A percentile compares a stretch with the other conserved stretches of the same genome.
These are phyloP conservation scores for Purshia tridentata DNA, from an alignment of 306 rosid species.

Conservation along the genomic window DNA sequence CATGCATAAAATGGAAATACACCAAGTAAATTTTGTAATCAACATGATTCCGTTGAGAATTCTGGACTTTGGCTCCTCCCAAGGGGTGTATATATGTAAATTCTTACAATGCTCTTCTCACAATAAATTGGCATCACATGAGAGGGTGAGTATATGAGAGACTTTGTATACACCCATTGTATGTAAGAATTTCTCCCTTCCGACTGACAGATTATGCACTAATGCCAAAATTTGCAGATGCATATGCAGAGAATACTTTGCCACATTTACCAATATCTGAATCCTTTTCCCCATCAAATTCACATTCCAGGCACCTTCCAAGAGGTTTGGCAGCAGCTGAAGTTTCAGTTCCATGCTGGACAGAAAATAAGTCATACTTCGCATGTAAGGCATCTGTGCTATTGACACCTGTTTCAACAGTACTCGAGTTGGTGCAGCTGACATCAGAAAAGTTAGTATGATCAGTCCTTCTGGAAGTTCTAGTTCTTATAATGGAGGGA, in stretches of 20 bases:
- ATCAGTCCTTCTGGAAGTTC: slow-evolving; percentile 25
- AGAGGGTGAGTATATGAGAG: no score
- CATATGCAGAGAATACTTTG: slow-evolving; percentile 1
- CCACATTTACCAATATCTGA: slow-evolving; percentile 11
- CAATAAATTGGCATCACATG: no score
- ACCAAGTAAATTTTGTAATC: neutral
- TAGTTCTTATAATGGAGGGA: slow-evolving; percentile 64
- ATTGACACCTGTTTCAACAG: slow-evolving; percentile 1
- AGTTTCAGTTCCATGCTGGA: slow-evolving; percentile 7
- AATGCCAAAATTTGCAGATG: neutral
- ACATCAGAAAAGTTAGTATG: slow-evolving; percentile 14
- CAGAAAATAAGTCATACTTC: slow-evolving; percentile 22
- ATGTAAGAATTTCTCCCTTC: no score
- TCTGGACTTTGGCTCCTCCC: neutral
- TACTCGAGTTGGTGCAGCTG: neutral
- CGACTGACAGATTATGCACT: neutral
- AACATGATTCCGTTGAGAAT: neutral
- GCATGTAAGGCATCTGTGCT: slow-evolving; percentile 10
- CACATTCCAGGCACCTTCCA: slow-evolving; percentile 33
- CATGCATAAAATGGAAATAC: neutral
- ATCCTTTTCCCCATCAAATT: slow-evolving; percentile 22
- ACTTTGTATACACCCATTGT: no score
- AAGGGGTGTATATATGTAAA: no score
- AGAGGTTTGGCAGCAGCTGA: slow-evolving; percentile 25
- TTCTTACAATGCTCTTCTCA: no score